phyloP scores from a whole-genome alignment of 495 filamentous ascomycete genomes.

The Hyphodiscus hymeniophilus region DNA sequence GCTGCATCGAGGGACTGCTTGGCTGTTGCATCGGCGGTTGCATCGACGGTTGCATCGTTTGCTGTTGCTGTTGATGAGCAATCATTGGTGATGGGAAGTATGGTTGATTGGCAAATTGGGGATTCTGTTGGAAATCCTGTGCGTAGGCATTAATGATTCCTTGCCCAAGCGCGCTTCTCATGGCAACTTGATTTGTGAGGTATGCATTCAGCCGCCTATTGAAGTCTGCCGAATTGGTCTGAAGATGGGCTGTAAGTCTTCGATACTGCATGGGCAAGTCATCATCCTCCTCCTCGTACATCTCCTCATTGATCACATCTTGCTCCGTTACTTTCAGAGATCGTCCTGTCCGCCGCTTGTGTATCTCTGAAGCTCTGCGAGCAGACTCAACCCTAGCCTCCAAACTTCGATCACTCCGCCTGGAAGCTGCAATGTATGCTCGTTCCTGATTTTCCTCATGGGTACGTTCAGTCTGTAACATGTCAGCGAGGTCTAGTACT shows the following conservation, averaged over 20 bases:
- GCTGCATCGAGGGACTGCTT: slow-evolving; percentile 11
- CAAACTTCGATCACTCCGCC: slow-evolving; percentile 78
- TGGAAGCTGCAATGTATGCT: slow-evolving; percentile 92
- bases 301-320: slow-evolving; percentile 86
- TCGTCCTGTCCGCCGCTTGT: slow-evolving; percentile 82
- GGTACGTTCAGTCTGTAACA: slow-evolving; percentile 52
- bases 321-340: slow-evolving; percentile 76
- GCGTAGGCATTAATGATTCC: slow-evolving; percentile 37
- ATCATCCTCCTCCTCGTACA: slow-evolving; percentile 97
- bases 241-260: slow-evolving; percentile 44
- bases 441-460: slow-evolving; percentile 92
- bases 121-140: slow-evolving; percentile 29
- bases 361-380: slow-evolving; percentile 77
- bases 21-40: slow-evolving; percentile 9
- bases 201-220: slow-evolving; percentile 51
- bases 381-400: slow-evolving; percentile 90
- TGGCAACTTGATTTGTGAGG: slow-evolving; percentile 48
- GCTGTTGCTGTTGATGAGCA: slow-evolving; percentile 12
- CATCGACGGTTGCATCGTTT: slow-evolving; percentile 12
- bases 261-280: slow-evolving; percentile 43
- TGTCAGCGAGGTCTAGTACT: neutral
- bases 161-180: slow-evolving; percentile 44
- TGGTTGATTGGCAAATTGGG: slow-evolving; percentile 32
- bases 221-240: slow-evolving; percentile 45
- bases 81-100: slow-evolving; percentile 11